Conservation (phyloP, 805 yeast species). For the Wickerhamiella allomyrinae region DNA sequence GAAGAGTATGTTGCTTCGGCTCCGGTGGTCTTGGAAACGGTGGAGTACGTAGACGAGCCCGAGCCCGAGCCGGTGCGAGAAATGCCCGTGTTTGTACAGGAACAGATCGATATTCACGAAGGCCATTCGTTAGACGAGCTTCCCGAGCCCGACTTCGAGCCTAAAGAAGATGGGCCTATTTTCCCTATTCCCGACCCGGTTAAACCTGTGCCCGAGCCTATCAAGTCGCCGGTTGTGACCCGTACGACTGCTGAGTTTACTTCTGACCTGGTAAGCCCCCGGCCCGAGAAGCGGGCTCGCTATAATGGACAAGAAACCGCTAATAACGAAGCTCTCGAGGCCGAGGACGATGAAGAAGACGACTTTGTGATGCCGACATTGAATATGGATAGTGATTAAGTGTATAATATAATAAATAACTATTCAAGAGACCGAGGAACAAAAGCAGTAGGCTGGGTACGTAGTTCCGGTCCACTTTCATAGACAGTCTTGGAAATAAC, state of each 20-base stretch:
- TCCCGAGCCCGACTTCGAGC: conserved; percentile 1
- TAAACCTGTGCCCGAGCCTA: conserved; percentile 1
- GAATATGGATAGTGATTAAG: conserved; percentile 16
- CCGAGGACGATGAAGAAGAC: conserved; percentile 9
- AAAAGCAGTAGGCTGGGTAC: neutral
- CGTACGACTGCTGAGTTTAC: neutral
- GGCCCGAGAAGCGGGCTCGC: conserved; percentile 7
- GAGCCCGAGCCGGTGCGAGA: neutral
- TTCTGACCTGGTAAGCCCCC: neutral
- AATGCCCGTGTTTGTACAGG: neutral
- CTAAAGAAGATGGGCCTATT: neutral
- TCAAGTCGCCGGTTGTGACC: neutral
- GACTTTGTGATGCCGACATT: conserved; percentile 15
- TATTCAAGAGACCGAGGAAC: neutral
- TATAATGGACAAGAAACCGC: neutral
- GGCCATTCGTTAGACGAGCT: neutral
- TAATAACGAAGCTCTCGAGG: neutral
- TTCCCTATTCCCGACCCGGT: neutral
- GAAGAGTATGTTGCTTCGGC: neutral
- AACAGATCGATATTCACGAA: neutral
- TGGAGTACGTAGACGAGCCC: conserved; percentile 1
- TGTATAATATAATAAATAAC: neutral
- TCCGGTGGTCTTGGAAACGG: neutral
- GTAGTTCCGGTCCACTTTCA: neutral
- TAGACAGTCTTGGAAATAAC: neutral